phyloP scores from a whole-genome alignment of 192 early-diverging fungal genomes.

The Gonapodya sp. region DNA sequence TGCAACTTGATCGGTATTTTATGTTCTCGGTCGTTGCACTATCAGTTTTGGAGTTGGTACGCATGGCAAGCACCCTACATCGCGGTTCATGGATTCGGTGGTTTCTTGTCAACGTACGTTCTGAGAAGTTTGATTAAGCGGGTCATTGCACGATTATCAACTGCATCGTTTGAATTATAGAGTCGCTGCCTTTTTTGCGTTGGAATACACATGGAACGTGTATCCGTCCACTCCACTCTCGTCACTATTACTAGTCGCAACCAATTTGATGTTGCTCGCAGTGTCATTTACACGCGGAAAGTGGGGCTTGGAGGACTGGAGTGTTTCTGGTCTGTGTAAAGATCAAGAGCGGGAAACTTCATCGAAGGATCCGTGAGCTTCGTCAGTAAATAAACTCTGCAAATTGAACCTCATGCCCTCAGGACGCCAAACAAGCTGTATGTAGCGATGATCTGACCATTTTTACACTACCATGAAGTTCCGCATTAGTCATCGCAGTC shows the following conservation, averaged over 20 bases:
- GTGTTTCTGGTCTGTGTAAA: background rate
- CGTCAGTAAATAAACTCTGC: too few species aligned
- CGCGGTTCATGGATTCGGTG: conserved; percentile 37
- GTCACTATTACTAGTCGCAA: conserved; percentile 31
- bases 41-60: conserved; percentile 98
- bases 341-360: too few species aligned
- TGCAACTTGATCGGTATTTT: conserved; percentile 83
- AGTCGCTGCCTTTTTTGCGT: conserved; percentile 23
- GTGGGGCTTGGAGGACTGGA: background rate
- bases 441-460: too few species aligned
- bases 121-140: background rate
- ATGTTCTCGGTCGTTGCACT: conserved; percentile 83
- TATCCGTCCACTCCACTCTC: conserved; percentile 63
- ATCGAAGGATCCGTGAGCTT: too few species aligned
- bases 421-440: too few species aligned
- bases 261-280: background rate
- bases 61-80: conserved; percentile 75
- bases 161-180: conserved; percentile 7
- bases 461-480: too few species aligned
- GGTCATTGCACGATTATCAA: background rate
- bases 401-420: too few species aligned
- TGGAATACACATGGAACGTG: conserved; percentile 81
- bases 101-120: background rate
- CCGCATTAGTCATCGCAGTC: too few species aligned
- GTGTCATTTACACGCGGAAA: background rate